Evolutionary conservation across 306 rosid genomes (phyloP).

Genomic region (Pyrus pyrifolia): DNA sequence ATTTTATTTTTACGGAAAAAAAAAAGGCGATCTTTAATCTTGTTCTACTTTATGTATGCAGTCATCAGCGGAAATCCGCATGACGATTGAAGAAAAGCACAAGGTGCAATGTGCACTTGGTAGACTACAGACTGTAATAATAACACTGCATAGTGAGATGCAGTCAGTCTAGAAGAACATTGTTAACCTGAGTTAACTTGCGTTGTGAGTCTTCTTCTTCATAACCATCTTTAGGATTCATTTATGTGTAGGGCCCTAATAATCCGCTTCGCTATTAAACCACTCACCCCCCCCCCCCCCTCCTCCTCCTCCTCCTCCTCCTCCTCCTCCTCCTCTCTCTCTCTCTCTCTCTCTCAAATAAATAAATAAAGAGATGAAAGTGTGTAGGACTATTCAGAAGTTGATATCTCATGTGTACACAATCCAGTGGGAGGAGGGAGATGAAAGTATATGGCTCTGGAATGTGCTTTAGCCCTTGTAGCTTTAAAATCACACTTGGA

Average conservation of each 20-base stretch:
- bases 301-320: rapidly evolving
- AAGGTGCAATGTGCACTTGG: constrained; percentile 30
- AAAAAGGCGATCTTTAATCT: too few species aligned
- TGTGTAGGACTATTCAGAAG: too few species aligned
- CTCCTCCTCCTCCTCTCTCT: too few species aligned
- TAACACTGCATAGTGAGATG: constrained; percentile 3
- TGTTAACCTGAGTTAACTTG: neutral
- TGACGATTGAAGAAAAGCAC: constrained; percentile 51
- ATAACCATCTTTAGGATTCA: neutral
- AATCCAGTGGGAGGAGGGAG: too few species aligned
- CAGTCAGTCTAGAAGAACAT: constrained; percentile 9
- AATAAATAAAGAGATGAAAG: too few species aligned
- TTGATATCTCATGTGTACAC: too few species aligned
- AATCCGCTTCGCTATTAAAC: neutral
- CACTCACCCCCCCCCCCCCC: too few species aligned
- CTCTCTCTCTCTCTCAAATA: too few species aligned
- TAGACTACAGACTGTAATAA: constrained; percentile 25
- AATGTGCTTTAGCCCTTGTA: neutral
- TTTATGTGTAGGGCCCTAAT: neutral
- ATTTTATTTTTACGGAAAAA: too few species aligned
- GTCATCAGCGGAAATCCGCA: constrained; percentile 33
- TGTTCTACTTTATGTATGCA: constrained; percentile 25
- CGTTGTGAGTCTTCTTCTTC: constrained; percentile 17
- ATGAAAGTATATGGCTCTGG: too few species aligned
- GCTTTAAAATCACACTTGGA: neutral